Evolutionary conservation across 2,329 filamentous ascomycete species (phyloP), one percentile per base, ranked within the genome.

Genomic region (Diaporthe destruens): DNA sequence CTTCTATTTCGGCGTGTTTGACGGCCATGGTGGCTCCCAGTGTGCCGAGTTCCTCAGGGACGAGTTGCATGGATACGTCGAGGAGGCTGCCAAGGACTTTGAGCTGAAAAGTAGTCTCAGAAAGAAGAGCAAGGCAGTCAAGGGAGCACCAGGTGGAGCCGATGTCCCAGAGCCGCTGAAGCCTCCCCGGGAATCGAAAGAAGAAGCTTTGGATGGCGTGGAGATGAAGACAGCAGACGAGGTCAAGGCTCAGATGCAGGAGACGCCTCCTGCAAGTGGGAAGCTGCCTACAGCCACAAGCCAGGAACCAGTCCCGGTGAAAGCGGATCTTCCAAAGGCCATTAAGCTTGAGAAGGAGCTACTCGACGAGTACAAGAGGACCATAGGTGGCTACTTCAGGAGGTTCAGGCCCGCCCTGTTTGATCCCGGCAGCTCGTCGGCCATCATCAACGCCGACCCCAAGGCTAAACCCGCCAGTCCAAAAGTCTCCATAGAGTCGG

Each of bases 1-100:
- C 44, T 99, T 99, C 82, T 99, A 98, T 82, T 99, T 98, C 86
- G 95, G 90, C 1, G 91, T 98, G 1, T 99, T 98, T 79, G 96
- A 99, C 82, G 96, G 96, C 3, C 96, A 99, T 83, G 96, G 96
- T 12, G 96, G 96, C 25, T 89, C 86, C 25, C 93, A 98, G 80
- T 98, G 96, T 81, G 95, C 94, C 73, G 91, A 92, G 23, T 98
- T 98, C 77, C 82, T 98, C 76, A 88, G 91, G 72, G 94, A 98
- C 74, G 90, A 93, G 79, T 84, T 99, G 74, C 96, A 98, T 80
- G 89, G 90, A 12, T 98, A 98, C 80, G 91, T 99, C 47, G 96
- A 99, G 82, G 88, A 94, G 76, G 90, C 94, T 0, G 93, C 94
- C 0, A 85, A 86, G 71, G 87, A 91, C 23, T 97, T 98, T 79